Base-by-base conservation (phyloP, 192 early-diverging fungal species). In the Coemansia sp. region DNA sequence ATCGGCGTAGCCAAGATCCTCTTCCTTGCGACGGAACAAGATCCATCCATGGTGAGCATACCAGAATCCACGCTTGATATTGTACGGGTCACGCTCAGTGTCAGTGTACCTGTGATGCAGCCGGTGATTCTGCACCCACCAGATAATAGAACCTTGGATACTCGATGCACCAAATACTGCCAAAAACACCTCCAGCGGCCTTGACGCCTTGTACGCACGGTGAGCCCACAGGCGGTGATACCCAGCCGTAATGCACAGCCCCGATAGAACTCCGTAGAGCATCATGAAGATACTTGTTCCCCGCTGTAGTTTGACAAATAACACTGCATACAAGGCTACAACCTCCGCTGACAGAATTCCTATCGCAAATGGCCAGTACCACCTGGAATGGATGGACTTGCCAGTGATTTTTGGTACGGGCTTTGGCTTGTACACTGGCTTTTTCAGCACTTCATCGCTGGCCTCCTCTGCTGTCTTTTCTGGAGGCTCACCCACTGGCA, bases 81-180 rank as follows among this genome's bases (percentile, higher is more conserved):
- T 80, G 81, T 95, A 95, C 21, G 93, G 93, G 65, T 93, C 94
- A 80, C 86, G 86, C 60, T 89, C 85, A 7, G 92, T 92, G 72
- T 95, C 93, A n/a, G 93, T 95, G 75, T 89, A 95, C 58, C 93
- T 84, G 84, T 95, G 94, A 70, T 95, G 94, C 62, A 91, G 89
- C 58, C 94, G 90, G 75, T 95, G 94, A 36, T 90, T 89, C 36
- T 93, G 86, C n/a, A 84, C 86, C 94, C 94, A 95, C 94, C 94
- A 95, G 55, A 89, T 85, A 65, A 93, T 88, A 34, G 91, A 92
- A 53, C 94, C 94, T 74, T 95, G 86, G 7, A 94, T 87, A 11
- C 93, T 89, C 41, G 90, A 89, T 9, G 87, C 83, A 55, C 90
- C 89, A 6, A 84, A 81, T 8, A 92, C 62, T 6, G 85, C 77